Evolutionary conservation across 352 stramenopile species (phyloP), one percentile per base, ranked within the genome.

Genomic region (Pythium folliculosum): DNA sequence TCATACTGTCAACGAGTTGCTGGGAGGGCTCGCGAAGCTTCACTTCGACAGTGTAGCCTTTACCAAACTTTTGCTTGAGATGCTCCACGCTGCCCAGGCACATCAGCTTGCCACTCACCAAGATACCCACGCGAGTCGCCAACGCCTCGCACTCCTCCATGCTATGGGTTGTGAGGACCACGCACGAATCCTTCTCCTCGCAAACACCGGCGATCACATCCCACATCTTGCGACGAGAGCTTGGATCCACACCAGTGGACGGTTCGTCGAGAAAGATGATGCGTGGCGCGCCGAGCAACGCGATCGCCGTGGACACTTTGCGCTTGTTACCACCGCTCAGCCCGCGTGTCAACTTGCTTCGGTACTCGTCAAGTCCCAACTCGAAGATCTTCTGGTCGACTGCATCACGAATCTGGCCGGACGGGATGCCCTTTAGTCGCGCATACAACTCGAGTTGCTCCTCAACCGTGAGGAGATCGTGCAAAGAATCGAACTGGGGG

Each of bases 61-160:
- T 80, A n/a, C 96, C 97, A 68, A 99, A 99, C 30, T 92, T 92
- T 65, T 79, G 83, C 80, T 99, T 99, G 65, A 99, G 72, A 73
- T 98, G 93, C 82, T 99, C 84, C 2, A 91, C 73, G 47, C 75
- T 96, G 43, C 92, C 92, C 25, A 98, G 73, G 32, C 86, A 94
- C 27, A 80, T 80, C 40, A 93, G 60, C 22, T 75, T 77, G 25
- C 85, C 85, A 38, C 85, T 78, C 0, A 91, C 86, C 81, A 99
- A 97, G 67, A 99, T 98, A 19, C 87, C 95, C 57, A 99, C 95
- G 27, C 94, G 86, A 17, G 92, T 90, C 65, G 94, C 98, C 5
- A 99, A 74, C 10, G 88, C 89, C 61, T 99, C 96, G n/a, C 84
- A 96, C 69, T 99, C 96, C 58, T 98, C 85, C 96, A 99, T 99